Evolutionary conservation across 495 filamentous ascomycete species (phyloP), one percentile per base, ranked within the genome.

Genomic region (Letharia columbiana): DNA sequence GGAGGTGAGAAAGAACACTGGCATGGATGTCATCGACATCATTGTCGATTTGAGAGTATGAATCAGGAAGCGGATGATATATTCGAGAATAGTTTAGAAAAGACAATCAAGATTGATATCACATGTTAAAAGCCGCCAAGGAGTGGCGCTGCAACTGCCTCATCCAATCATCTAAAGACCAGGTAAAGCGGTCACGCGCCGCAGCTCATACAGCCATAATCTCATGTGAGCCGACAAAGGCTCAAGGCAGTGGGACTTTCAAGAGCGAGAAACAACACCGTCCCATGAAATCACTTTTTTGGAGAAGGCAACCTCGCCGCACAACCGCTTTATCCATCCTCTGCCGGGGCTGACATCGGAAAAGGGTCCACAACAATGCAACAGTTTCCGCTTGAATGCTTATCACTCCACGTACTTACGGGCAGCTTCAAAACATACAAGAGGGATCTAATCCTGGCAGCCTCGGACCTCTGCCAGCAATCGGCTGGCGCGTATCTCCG

Each of bases 1-100:
- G 76, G 82, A 86, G 61, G 79, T 95, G 23, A 70, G 69, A 62
- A 82, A 76, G 71, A 79, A 79, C 57, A 20, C 5, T 8, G 72
- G 63, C 57, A 61, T 15, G 49, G 60, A 71, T 70, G 39, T 66
- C 62, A 39, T 72, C 42, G 66, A 65, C 41, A 62, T 66, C 15
- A 20, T 70, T 47, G 64, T 52, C 11, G 50, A 66, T 64, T 13
- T 69, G 31, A 11, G 28, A 17, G 7, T 23, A 0, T 45, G 28
- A 58, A 0, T 37, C 9, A 10, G 0, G 10, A 20, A 23, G 4
- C 13, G 13, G 23, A 28, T 0, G 23, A 28, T 28, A 28, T 28
- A 28, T 28, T 28, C 23, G 50, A 15, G 28, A 54, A 54, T 33
- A 54, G 1, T 1, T 28, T 28, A 28, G 23, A 28, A 28, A 28